Evolutionary conservation across 2,329 filamentous ascomycete species (phyloP).

Genomic region (Sodiomyces alkalinus): DNA sequence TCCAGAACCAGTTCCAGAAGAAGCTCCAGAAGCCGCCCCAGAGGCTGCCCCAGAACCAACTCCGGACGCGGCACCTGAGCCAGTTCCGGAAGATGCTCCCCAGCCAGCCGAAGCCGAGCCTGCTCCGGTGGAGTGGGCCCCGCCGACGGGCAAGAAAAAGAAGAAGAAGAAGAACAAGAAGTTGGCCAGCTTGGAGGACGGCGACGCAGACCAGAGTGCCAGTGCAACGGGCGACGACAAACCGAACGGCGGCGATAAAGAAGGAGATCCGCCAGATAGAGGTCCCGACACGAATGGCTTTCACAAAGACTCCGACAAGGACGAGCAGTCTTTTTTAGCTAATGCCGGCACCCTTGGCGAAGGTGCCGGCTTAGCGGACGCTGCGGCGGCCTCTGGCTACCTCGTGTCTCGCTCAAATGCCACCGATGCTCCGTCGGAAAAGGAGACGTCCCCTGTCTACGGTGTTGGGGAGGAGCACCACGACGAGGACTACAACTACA

Average conservation of each 20-base stretch:
- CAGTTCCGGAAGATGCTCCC: conserved; percentile 12
- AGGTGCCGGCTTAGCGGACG: conserved; percentile 48
- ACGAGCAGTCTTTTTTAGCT: conserved; percentile 51
- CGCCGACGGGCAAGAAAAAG: conserved; percentile 10
- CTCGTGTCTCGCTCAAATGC: conserved; percentile 27
- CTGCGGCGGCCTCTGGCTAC: conserved; percentile 25
- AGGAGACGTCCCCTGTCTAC: no score
- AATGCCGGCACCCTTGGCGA: conserved; percentile 55
- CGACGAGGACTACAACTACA: conserved; percentile 15
- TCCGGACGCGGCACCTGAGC: no score
- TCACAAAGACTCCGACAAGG: conserved; percentile 21
- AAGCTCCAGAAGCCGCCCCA: no score
- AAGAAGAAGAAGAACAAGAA: conserved; percentile 19
- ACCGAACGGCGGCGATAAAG: conserved; percentile 14
- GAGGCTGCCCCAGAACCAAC: conserved; percentile 2
- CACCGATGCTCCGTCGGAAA: conserved; percentile 26
- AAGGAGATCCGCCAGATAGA: conserved; percentile 23
- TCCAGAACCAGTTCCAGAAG: conserved; percentile 3
- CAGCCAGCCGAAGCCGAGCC: conserved; percentile 4
- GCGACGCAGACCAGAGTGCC: conserved; percentile 18
- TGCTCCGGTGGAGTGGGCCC: conserved; percentile 13
- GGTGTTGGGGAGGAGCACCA: no score
- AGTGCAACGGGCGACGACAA: conserved; percentile 18
- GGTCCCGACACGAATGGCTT: conserved; percentile 18
- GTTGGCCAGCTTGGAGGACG: conserved; percentile 10